phyloP scores from a whole-genome alignment of 495 filamentous ascomycete genomes.

The Oidiodendron maius region DNA sequence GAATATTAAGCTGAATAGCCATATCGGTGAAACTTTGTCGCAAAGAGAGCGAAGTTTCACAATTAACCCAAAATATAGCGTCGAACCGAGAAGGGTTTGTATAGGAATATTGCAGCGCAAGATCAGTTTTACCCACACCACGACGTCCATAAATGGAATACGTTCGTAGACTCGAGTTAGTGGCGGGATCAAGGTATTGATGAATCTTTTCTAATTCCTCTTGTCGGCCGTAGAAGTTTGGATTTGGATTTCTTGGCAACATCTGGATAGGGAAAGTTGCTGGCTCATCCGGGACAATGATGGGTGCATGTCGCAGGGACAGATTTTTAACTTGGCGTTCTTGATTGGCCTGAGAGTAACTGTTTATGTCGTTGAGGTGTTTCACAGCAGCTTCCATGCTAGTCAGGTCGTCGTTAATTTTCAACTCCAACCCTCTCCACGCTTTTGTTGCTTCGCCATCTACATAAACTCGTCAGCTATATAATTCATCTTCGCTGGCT shows the following conservation, averaged over 20 bases:
- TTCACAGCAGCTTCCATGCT: slow-evolving; percentile 7
- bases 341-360: slow-evolving; percentile 9
- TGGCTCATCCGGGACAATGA: slow-evolving; percentile 7
- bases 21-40: slow-evolving; percentile 25
- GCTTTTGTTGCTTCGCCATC: slow-evolving; percentile 3
- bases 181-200: background rate
- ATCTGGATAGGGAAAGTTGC: slow-evolving; percentile 10
- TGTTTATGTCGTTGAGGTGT: slow-evolving; percentile 13
- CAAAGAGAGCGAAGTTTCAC: slow-evolving; percentile 17
- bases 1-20: slow-evolving; percentile 15
- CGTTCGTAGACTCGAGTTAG: slow-evolving; percentile 2
- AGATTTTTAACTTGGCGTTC: slow-evolving; percentile 10
- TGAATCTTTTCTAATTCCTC: slow-evolving; percentile 13
- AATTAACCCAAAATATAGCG: slow-evolving; percentile 19
- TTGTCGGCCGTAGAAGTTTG: slow-evolving; percentile 13
- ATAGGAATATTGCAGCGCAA: slow-evolving; percentile 7
- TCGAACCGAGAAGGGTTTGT: slow-evolving; percentile 11
- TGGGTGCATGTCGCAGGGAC: slow-evolving; percentile 7
- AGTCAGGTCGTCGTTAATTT: slow-evolving; percentile 5
- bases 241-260: slow-evolving; percentile 10
- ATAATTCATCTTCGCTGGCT: background rate
- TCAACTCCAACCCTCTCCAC: background rate
- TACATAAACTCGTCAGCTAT: background rate
- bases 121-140: slow-evolving; percentile 16
- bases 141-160: slow-evolving; percentile 14